phyloP scores from a whole-genome alignment of 2,329 filamentous ascomycete genomes.

The Pestalotiopsis sp. region DNA sequence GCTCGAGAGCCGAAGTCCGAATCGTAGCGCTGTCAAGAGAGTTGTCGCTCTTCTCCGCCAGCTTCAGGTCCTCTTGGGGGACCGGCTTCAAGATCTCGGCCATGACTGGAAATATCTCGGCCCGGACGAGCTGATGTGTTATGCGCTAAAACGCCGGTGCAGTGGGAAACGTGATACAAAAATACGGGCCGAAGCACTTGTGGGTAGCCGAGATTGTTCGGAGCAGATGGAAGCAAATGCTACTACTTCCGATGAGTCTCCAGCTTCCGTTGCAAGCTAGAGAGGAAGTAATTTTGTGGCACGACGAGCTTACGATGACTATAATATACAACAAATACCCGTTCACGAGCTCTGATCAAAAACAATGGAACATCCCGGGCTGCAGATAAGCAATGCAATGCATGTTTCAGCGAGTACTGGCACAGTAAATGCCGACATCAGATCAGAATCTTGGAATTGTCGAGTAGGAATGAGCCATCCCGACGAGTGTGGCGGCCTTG shows the following conservation, averaged over 20 bases:
- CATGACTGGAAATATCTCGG: slow-evolving; percentile 16
- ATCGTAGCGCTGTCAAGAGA: slow-evolving; percentile 14
- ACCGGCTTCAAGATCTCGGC: slow-evolving; percentile 16
- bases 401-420: neutral
- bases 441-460: neutral
- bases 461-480: neutral
- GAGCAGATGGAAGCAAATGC: neutral
- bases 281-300: neutral
- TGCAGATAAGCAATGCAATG: neutral
- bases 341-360: neutral
- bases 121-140: neutral
- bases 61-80: slow-evolving; percentile 17
- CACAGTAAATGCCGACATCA: neutral
- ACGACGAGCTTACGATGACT: neutral
- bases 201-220: neutral
- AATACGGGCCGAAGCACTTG: neutral
- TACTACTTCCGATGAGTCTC: neutral
- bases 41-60: slow-evolving; percentile 21
- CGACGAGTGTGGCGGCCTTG: neutral
- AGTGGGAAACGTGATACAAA: neutral
- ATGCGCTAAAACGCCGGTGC: neutral
- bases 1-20: neutral
- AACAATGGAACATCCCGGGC: neutral
- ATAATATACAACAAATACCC: neutral
- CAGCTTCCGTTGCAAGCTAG: neutral